Evolutionary conservation across 1,139 yeast genomes (phyloP), one percentile per base, ranked within the genome.

Genomic region (Sugiyamaella japonica): DNA sequence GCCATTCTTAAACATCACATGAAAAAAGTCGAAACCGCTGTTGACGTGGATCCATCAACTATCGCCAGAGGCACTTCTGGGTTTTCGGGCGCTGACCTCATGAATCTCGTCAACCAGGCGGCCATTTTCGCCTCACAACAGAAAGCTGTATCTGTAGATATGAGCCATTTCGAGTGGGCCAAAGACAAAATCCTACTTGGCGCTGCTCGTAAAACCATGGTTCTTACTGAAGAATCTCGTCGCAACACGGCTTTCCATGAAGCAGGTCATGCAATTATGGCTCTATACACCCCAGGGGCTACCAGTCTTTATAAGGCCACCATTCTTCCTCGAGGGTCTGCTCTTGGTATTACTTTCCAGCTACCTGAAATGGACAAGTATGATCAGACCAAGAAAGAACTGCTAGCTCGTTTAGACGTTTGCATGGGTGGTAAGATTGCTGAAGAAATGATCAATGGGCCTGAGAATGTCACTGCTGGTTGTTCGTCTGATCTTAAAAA

Each of bases 371-470:
- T 91, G 95, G 99, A 93, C 73, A 91, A 95, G 75, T 93, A 88
- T 57, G 98, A 93, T 67, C 86, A 89, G 73, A 89, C 97, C 44
- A 87, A 83, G 70, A 83, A 80, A 60, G 99, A 93, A 73, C 88
- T 97, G 69, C 78, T 86, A 61, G 97, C 99, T 0, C 78, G 96
- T 61, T 75, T 93, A 62, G 99, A 93, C 70, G 99, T 93, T 52
- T 90, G 97, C 70, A 93, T 93, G 99, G 99, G 99, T 58, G 99
- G 99, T 59, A 91, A 91, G 71, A 85, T 91, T 58, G 99, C 99
- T 32, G 99, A 93, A 75, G 97, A 91, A 70, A 77, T 89, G 78
- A 79, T 88, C 48, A 89, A 89, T 68, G 99, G 99, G 2, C 80
- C 84, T 47, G 97, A 89, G 55, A 89, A 91, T 68, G 96, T 95